Conservation (phyloP, 2,329 filamentous ascomycete species). For the Botrytis byssoidea region DNA sequence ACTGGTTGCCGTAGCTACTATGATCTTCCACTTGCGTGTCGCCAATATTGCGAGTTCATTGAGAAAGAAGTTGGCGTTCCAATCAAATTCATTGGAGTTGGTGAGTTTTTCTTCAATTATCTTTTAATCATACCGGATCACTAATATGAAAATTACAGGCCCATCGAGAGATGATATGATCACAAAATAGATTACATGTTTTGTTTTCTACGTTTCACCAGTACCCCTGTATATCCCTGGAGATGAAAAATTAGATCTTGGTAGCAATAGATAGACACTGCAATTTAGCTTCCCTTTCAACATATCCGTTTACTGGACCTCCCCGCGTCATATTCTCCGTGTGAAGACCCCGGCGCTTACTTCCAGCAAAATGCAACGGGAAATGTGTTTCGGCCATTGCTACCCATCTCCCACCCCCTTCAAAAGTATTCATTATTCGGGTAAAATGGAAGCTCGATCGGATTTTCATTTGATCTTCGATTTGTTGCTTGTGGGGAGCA, state of each 20-base stretch:
- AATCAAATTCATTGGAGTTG: constrained; percentile 64
- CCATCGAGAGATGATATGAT: constrained; percentile 22
- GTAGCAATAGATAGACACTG: constrained; percentile 6
- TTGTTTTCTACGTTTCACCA: neutral
- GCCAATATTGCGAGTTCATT: constrained; percentile 27
- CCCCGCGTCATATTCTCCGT: neutral
- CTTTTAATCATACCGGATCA: neutral
- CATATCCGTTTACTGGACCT: neutral
- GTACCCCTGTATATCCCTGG: neutral
- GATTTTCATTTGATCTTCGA: neutral
- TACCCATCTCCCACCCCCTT: neutral
- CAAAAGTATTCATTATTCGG: neutral
- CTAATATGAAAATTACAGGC: constrained; percentile 8
- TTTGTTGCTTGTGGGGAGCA: neutral
- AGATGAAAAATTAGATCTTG: neutral
- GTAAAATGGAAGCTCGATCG: neutral
- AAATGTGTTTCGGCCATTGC: neutral
- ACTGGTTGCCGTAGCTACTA: constrained; percentile 50
- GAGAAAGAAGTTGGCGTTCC: constrained; percentile 61
- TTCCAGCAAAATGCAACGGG: neutral
- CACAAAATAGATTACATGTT: constrained; percentile 1
- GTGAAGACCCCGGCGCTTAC: neutral
- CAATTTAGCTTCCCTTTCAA: neutral
- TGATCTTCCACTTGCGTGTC: constrained; percentile 8
- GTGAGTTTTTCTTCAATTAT: constrained; percentile 42